Conservation (phyloP, 2,329 filamentous ascomycete species). For the Nothophaeocryptopus gaeumannii region DNA sequence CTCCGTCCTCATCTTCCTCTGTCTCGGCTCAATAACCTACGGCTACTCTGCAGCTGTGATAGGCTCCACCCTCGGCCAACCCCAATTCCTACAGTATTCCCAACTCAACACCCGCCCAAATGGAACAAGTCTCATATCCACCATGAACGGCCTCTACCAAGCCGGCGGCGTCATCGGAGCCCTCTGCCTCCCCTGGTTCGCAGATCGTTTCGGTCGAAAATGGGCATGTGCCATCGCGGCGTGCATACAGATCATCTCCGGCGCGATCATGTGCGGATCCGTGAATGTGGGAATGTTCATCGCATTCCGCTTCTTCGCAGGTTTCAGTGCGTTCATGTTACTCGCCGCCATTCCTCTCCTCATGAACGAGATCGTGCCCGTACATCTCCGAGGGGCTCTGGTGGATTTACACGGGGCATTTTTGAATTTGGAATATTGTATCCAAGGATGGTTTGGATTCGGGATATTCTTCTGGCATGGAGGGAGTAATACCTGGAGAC, state of each 20-base stretch:
- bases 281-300: conserved; percentile 30
- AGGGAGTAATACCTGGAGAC: conserved; percentile 18
- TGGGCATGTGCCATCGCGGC: too few species aligned
- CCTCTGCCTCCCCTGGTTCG: conserved; percentile 18
- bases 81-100: conserved; percentile 24
- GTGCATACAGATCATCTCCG: too few species aligned
- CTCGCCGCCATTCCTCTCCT: conserved; percentile 36
- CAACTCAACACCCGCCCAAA: conserved; percentile 22
- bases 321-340: conserved; percentile 33
- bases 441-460: conserved; percentile 20
- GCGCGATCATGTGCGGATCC: conserved; percentile 27
- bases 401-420: conserved; percentile 36
- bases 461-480: conserved; percentile 22
- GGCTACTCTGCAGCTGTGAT: conserved; percentile 23
- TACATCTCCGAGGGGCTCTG: conserved; percentile 33
- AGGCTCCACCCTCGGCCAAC: conserved; percentile 22
- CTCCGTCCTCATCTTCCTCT: conserved; percentile 20
- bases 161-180: conserved; percentile 23
- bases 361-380: conserved; percentile 37
- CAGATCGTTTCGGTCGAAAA: conserved; percentile 22
- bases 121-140: conserved; percentile 19
- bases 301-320: conserved; percentile 34
- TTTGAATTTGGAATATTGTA: conserved; percentile 19
- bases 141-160: conserved; percentile 26
- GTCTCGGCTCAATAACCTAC: conserved; percentile 16